Base-by-base conservation (phyloP, 2,329 filamentous ascomycete genomes). In the Claviceps paspali region DNA sequence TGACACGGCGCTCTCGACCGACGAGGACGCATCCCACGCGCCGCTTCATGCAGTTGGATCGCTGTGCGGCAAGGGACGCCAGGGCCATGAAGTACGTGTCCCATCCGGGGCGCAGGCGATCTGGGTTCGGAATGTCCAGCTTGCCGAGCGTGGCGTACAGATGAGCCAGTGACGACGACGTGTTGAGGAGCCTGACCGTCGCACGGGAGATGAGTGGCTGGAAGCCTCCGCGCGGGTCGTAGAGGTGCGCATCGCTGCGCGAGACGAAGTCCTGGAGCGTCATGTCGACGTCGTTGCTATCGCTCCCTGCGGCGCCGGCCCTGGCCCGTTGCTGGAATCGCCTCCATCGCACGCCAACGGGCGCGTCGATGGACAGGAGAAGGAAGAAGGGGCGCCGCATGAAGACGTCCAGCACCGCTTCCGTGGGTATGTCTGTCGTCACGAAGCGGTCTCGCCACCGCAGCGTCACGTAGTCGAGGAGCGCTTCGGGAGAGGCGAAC, bases 21-120 rank as follows among this genome's bases (percentile, higher is more conserved):
- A 96, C 87, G 8, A 98, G 69, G 6, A 96, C 91, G 60, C 87
- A 95, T 6, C 91, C 91, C 2, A 98, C 91, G 45, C 88, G 77
- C 22, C 91, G 73, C 63, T 96, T 95, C 91, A 98, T 98, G 65
- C 91, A 98, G 59, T 98, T 98, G 53, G 79, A 85, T 45, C 91
- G 74, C 48, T 85, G 81, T 1, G 88, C 83, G 6, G 91, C 91
- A 33, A 98, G 74, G 24, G 82, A 85, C 5, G 91, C 87, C n/a
- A 98, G 68, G 29, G 83, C 76, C 91, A 98, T 98, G 55, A 98
- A 98, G 63, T 98, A 98, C 50, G 82, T 79, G 59, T 98, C 91
- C 91, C 91, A 98, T 34, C 75, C 79, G 1, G 91, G 91, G 2
- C 91, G 76, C 26, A 98, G 68, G 2, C 91, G 79, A 48, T 82